Percentiles rank a stretch among this genome's conserved stretches.
Conservation (phyloP, 2,329 filamentous ascomycete genomes). For the Fusarium sp. region DNA sequence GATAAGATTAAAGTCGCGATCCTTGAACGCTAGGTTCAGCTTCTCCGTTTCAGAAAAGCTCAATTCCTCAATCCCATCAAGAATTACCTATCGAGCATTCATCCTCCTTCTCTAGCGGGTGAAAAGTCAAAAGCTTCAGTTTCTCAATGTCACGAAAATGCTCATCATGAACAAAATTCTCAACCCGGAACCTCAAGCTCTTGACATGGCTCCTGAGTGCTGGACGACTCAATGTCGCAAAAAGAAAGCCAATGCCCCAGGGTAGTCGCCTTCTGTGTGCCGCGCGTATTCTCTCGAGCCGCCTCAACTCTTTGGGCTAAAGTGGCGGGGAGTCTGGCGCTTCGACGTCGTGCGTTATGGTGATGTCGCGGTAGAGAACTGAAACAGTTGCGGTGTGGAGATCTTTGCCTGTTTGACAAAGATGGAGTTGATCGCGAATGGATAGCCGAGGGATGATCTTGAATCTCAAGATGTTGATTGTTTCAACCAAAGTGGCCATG, state of each 20-base stretch:
- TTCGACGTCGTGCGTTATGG: not conserved
- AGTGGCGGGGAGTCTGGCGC: not conserved
- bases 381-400: not conserved
- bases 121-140: not conserved
- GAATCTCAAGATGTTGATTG: conserved; percentile 4
- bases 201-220: not conserved
- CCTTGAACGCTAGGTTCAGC: rapidly evolving
- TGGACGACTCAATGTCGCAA: not conserved
- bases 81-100: rapidly evolving
- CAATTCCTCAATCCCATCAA: not conserved
- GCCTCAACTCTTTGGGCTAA: not conserved
- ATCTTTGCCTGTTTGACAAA: conserved; percentile 6
- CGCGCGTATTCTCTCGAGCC: not conserved
- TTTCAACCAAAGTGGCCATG: not conserved
- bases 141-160: not conserved
- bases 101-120: not conserved
- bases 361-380: not conserved
- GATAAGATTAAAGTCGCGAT: not conserved
- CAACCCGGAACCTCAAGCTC: not conserved
- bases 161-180: not conserved
- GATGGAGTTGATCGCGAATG: conserved; percentile 8
- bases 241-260: not conserved
- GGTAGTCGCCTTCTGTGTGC: not conserved
- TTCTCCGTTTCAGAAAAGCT: not conserved
- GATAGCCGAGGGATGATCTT: conserved; percentile 11